Conservation (phyloP, 2,329 filamentous ascomycete genomes). For the Tetracladium maxilliforme region DNA sequence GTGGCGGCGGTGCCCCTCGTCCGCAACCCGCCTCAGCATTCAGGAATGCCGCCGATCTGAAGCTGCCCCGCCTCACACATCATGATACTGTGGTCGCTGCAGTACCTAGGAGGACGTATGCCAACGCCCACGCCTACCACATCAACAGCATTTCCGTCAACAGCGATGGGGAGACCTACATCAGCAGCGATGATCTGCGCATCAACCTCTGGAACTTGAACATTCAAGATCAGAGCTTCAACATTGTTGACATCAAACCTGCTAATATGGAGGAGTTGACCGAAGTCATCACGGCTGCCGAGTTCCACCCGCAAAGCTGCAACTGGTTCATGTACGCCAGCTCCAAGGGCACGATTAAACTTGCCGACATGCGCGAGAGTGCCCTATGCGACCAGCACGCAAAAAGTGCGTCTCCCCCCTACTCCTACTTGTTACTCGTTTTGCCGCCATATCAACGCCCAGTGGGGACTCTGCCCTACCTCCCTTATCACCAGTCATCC, state of each 20-base stretch:
- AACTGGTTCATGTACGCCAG: constrained; percentile 99
- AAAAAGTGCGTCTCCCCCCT: constrained; percentile 46
- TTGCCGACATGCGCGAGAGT: constrained; percentile 96
- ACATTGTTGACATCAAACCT: constrained; percentile 99
- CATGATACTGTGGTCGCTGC: constrained; percentile 97
- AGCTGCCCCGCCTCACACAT: constrained; percentile 89
- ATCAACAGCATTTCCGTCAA: constrained; percentile 99
- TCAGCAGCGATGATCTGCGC: constrained; percentile 92
- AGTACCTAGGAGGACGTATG: constrained; percentile 88
- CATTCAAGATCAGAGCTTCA: constrained; percentile 99
- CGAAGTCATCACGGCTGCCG: constrained; percentile 94
- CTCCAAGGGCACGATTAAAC: constrained; percentile 96
- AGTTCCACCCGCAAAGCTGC: constrained; percentile 93
- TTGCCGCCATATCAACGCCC: no score
- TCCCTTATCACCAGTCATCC: no score
- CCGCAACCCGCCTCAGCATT: constrained; percentile 60
- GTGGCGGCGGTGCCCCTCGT: constrained; percentile 66
- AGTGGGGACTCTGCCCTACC: no score
- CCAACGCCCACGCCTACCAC: constrained; percentile 97
- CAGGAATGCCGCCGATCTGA: constrained; percentile 68
- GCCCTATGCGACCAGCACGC: constrained; percentile 91
- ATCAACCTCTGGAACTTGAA: constrained; percentile 99
- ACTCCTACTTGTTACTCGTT: no score
- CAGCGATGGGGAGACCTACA: constrained; percentile 97
- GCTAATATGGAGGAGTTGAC: constrained; percentile 99